phyloP scores from a whole-genome alignment of 2,329 filamentous ascomycete genomes.

The Kalmusia sp. region DNA sequence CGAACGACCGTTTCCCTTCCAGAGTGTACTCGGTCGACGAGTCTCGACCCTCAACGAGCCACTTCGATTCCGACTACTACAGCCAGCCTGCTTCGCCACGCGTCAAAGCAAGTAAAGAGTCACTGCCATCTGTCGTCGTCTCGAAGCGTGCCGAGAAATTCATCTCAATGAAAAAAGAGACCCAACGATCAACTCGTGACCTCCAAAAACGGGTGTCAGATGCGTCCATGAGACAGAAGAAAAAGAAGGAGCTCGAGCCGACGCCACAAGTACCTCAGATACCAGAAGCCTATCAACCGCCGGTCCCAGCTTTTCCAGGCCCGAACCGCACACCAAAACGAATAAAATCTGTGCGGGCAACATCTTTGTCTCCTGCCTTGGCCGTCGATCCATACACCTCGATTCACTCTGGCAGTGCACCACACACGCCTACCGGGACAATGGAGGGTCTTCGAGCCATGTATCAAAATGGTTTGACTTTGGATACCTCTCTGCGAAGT shows the following conservation, averaged over 20 bases:
- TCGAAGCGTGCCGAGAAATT: conserved; percentile 41
- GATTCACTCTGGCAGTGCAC: conserved; percentile 13
- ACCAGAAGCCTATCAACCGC: conserved; percentile 20
- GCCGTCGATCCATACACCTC: conserved; percentile 19
- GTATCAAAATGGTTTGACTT: conserved; percentile 18
- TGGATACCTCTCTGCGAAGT: conserved; percentile 16
- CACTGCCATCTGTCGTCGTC: conserved; percentile 20
- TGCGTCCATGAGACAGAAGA: conserved; percentile 32
- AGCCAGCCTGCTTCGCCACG: conserved; percentile 43
- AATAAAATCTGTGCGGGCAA: conserved; percentile 7
- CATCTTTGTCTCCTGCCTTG: conserved; percentile 18
- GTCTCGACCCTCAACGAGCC: conserved; percentile 43
- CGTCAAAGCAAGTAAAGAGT: conserved; percentile 27
- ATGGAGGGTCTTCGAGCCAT: conserved; percentile 30
- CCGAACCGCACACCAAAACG: conserved; percentile 17
- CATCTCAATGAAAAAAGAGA: conserved; percentile 32
- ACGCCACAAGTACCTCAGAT: conserved; percentile 31
- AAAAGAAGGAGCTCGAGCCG: conserved; percentile 14
- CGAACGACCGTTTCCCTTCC: conserved; percentile 21
- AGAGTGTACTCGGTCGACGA: conserved; percentile 43
- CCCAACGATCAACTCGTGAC: conserved; percentile 31
- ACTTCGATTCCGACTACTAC: conserved; percentile 47
- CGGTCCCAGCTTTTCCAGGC: conserved; percentile 7
- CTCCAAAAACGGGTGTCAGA: conserved; percentile 41
- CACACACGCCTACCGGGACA: conserved; percentile 22